A percentile compares a stretch with the other conserved stretches of the same genome.
Evolutionary conservation across 129 eudicot genomes (phyloP).

Genomic region (Lactuca saligna): DNA sequence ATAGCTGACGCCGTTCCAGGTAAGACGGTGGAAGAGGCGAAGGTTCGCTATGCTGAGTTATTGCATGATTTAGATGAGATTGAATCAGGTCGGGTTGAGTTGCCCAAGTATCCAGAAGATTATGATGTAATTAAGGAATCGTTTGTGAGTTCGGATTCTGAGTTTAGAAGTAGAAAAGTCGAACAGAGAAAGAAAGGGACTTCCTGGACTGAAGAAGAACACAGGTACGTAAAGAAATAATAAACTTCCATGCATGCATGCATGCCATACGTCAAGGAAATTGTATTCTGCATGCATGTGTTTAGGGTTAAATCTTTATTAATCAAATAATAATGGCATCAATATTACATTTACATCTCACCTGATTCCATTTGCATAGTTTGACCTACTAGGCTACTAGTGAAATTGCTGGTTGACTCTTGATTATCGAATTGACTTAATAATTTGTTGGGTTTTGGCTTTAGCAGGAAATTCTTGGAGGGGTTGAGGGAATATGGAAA

Average conservation of each 20-base stretch:
- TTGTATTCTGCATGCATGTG: too few species aligned
- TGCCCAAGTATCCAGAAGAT: slow-evolving; percentile 47
- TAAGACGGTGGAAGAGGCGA: slow-evolving; percentile 49
- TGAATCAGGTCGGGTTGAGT: slow-evolving; percentile 58
- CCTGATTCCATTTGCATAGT: not conserved
- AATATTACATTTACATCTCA: too few species aligned
- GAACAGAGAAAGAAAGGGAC: slow-evolving; percentile 60
- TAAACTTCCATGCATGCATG: too few species aligned
- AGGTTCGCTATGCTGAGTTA: slow-evolving; percentile 43
- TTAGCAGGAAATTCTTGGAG: not conserved
- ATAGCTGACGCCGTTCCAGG: slow-evolving; percentile 54
- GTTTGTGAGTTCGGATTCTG: slow-evolving; percentile 28
- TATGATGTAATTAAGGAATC: not conserved
- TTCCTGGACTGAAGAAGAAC: slow-evolving; percentile 81
- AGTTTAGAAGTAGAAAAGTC: slow-evolving; percentile 20
- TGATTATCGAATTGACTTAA: not conserved
- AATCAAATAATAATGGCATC: too few species aligned
- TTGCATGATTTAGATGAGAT: slow-evolving; percentile 46
- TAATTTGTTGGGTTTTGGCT: not conserved
- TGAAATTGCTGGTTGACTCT: not conserved
- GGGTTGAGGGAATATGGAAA: slow-evolving; percentile 3
- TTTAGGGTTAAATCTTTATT: too few species aligned
- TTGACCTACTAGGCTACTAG: too few species aligned
- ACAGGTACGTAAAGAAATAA: slow-evolving; percentile 39
- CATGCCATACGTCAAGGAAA: too few species aligned